These are phyloP conservation scores for Wickerhamiella slavikovae DNA, from an alignment of 805 yeast genomes.

Conservation along the genomic window DNA sequence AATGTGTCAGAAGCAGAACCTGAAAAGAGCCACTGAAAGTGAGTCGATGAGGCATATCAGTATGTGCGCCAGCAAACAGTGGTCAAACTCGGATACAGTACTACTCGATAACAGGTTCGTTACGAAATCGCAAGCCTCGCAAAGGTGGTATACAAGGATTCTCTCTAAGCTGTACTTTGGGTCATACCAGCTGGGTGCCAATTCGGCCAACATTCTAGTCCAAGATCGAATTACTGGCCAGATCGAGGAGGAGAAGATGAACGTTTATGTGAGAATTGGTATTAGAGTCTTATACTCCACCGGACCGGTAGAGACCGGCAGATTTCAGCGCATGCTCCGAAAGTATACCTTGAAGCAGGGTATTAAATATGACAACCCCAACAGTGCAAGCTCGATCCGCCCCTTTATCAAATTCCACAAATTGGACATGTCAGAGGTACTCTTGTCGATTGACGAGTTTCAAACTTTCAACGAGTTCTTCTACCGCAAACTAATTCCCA, in stretches of 20 bases:
- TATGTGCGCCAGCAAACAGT: slow-evolving; percentile 59
- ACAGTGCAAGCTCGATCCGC: slow-evolving; percentile 44
- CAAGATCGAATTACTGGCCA: slow-evolving; percentile 83
- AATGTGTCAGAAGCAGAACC: slow-evolving; percentile 43
- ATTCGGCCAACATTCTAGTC: slow-evolving; percentile 84
- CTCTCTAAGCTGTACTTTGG: slow-evolving; percentile 77
- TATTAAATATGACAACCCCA: slow-evolving; percentile 50
- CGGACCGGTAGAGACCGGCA: slow-evolving; percentile 66
- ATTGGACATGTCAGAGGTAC: slow-evolving; percentile 55
- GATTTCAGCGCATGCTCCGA: slow-evolving; percentile 50
- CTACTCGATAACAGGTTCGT: slow-evolving; percentile 44
- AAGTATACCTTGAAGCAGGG: slow-evolving; percentile 68
- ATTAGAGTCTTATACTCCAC: slow-evolving; percentile 66
- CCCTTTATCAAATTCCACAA: slow-evolving; percentile 69
- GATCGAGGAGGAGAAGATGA: slow-evolving; percentile 83
- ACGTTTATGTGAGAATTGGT: slow-evolving; percentile 71
- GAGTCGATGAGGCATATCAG: slow-evolving; percentile 56
- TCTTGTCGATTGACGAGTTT: slow-evolving; percentile 29
- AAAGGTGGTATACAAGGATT: slow-evolving; percentile 73
- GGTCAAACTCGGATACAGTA: slow-evolving; percentile 46
- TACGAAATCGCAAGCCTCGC: slow-evolving; percentile 61
- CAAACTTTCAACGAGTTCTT: slow-evolving; percentile 76
- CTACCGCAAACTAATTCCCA: slow-evolving; percentile 53
- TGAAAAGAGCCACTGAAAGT: slow-evolving; percentile 28
- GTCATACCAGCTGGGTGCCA: slow-evolving; percentile 62